These are phyloP conservation scores for Lineolata rhizophorae DNA, from an alignment of 495 filamentous ascomycete species.

Conservation along the genomic window DNA sequence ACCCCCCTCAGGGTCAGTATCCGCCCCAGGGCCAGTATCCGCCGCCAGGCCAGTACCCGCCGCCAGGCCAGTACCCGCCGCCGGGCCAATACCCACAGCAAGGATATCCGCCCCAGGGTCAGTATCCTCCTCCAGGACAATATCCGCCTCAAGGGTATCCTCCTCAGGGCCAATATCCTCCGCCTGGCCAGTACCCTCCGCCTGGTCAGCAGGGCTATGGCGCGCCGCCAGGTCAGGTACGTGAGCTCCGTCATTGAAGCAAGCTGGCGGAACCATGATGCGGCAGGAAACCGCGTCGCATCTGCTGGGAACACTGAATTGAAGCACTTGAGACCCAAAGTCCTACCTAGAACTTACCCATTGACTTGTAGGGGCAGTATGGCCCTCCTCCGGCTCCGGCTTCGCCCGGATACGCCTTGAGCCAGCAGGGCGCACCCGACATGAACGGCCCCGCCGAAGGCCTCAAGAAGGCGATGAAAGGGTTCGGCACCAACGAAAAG, in stretches of 20 bases:
- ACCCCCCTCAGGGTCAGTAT: not conserved
- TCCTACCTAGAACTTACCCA: not conserved
- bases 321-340: not conserved
- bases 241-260: slow-evolving; percentile 1
- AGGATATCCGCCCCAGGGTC: slow-evolving; percentile 4
- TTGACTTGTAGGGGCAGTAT: not conserved
- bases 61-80: slow-evolving; percentile 5
- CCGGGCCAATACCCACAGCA: slow-evolving; percentile 3
- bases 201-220: slow-evolving; percentile 5
- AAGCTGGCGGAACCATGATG: slow-evolving; percentile 1
- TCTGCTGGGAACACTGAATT: too few relatives aligned
- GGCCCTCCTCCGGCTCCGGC: slow-evolving; percentile 24
- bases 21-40: not conserved
- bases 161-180: slow-evolving; percentile 2
- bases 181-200: not conserved
- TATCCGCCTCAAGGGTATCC: not conserved
- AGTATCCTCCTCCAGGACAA: slow-evolving; percentile 3
- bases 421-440: slow-evolving; percentile 27
- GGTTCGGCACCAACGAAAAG: slow-evolving; percentile 72
- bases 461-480: slow-evolving; percentile 70
- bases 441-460: slow-evolving; percentile 40
- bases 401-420: too few relatives aligned
- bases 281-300: not conserved
- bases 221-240: too few relatives aligned
- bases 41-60: slow-evolving; percentile 1